Percentiles rank a stretch among this genome's conserved stretches.
phyloP scores from a whole-genome alignment of 169 alveolate species.

The Eimeria maxima region DNA sequence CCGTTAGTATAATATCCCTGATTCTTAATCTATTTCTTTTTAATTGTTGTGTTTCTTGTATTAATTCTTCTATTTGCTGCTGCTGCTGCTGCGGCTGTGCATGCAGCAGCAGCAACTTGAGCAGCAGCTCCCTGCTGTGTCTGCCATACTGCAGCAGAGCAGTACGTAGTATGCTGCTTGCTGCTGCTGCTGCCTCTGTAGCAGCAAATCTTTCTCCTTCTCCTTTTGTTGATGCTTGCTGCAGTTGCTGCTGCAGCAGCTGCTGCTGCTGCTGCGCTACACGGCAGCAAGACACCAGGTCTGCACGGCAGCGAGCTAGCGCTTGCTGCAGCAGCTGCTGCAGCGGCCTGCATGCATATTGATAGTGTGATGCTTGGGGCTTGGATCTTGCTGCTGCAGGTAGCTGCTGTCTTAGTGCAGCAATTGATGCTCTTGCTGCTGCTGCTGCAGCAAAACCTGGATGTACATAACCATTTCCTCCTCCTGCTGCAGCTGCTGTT shows the following conservation, averaged over 20 bases:
- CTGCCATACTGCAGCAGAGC: conserved; percentile 76
- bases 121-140: conserved; percentile 74
- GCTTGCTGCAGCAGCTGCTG: conserved; percentile 81
- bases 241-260: conserved; percentile 62
- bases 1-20: neutral
- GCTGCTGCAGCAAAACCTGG: neutral
- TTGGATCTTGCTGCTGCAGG: neutral
- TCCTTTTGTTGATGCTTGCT: conserved; percentile 25
- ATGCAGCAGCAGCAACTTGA: conserved; percentile 70
- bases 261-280: conserved; percentile 71
- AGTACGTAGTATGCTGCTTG: conserved; percentile 38
- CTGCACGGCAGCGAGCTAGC: conserved; percentile 38
- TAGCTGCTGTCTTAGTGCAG: conserved; percentile 30
- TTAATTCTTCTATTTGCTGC: conserved; percentile 42
- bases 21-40: neutral
- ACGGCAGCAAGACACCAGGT: conserved; percentile 55
- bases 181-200: conserved; percentile 35
- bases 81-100: conserved; percentile 14
- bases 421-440: conserved; percentile 24
- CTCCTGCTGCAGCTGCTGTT: conserved; percentile 43
- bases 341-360: conserved; percentile 52
- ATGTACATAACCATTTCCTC: neutral
- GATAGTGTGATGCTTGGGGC: neutral
- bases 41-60: conserved; percentile 57
- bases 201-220: neutral